Conservation (phyloP, 768 basidiomycete species). For the Tulasnella sp. region DNA sequence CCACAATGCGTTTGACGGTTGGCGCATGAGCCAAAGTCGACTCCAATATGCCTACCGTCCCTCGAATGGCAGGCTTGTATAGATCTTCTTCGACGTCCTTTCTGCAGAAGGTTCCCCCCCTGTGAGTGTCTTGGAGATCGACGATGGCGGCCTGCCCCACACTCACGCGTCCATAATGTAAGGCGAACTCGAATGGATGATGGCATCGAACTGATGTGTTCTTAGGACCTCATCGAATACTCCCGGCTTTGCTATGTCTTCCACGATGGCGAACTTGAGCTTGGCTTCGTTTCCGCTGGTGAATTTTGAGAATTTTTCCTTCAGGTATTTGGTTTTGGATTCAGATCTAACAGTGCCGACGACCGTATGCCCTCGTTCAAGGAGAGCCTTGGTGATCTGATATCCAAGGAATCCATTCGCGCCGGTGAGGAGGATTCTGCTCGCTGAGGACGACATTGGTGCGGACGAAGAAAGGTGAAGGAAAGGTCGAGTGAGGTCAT, state of each 20-base stretch:
- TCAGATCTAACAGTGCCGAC: conserved; percentile 10
- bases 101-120: background rate
- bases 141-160: background rate
- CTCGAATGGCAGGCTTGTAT: conserved; percentile 26
- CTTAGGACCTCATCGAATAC: conserved; percentile 10
- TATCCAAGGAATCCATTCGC: conserved; percentile 55
- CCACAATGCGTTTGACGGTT: conserved; percentile 27
- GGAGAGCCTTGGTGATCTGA: conserved; percentile 49
- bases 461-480: background rate
- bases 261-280: conserved; percentile 6
- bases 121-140: background rate
- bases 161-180: conserved; percentile 1
- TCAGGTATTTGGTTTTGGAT: background rate
- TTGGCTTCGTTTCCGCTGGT: background rate
- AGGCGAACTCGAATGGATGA: conserved; percentile 16
- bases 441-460: background rate
- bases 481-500: background rate
- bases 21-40: conserved; percentile 19
- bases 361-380: conserved; percentile 36
- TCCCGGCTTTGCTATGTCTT: conserved; percentile 5
- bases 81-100: conserved; percentile 15
- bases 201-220: conserved; percentile 6
- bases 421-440: conserved; percentile 45
- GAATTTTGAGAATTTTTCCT: background rate
- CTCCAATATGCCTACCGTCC: conserved; percentile 24